Conservation (phyloP, 306 rosid species). For the Sechiopsis laciniata region DNA sequence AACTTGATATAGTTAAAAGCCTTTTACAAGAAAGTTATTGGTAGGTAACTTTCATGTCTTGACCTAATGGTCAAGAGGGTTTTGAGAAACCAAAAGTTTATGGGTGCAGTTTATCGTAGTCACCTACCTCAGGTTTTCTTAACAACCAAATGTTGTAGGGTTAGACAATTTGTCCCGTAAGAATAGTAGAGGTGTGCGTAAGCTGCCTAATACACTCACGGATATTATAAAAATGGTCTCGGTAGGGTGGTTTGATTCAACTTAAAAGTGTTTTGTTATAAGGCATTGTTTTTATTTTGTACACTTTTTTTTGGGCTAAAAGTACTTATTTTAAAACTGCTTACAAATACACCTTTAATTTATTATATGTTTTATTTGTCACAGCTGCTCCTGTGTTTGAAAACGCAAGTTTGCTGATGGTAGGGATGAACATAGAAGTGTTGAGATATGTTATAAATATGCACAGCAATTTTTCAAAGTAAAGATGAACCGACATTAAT, state of each 20-base stretch:
- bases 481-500: not conserved
- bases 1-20: not conserved
- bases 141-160: too few species aligned
- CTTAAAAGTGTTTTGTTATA: not conserved
- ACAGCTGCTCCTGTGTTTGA: constrained; percentile 10
- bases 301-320: not conserved
- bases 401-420: not conserved
- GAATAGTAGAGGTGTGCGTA: too few species aligned
- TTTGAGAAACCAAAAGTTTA: too few species aligned
- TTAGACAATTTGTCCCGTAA: too few species aligned
- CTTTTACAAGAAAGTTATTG: not conserved
- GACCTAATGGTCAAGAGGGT: too few species aligned
- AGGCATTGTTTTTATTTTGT: not conserved
- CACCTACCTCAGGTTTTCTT: too few species aligned
- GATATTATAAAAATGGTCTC: too few species aligned
- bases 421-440: constrained; percentile 1
- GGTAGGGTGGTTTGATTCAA: too few species aligned
- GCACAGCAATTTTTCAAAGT: constrained; percentile 6
- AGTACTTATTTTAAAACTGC: not conserved
- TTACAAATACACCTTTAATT: not conserved
- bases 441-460: not conserved
- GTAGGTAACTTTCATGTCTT: too few species aligned
- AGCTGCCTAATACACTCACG: too few species aligned
- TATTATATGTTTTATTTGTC: constrained; percentile 2
- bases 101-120: too few species aligned